Percentiles rank a stretch among this genome's conserved stretches.
Evolutionary conservation across 768 basidiomycete genomes (phyloP).

Genomic region (Boletellus ananiceps): DNA sequence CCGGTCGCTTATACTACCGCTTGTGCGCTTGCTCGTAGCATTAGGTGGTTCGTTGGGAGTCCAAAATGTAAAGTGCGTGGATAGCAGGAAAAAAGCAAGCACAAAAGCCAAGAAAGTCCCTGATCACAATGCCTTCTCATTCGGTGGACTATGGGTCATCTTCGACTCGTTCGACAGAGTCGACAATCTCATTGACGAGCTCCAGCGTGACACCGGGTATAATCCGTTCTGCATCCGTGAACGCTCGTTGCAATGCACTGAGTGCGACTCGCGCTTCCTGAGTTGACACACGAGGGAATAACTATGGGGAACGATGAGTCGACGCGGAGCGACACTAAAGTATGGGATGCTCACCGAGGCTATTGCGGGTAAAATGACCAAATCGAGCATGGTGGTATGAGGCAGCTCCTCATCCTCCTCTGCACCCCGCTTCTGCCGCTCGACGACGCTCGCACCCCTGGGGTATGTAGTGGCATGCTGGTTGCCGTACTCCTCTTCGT

Average conservation of each 20-base stretch:
- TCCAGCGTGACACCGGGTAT: slow-evolving; percentile 95
- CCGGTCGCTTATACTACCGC: slow-evolving; percentile 12
- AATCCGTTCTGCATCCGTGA: slow-evolving; percentile 90
- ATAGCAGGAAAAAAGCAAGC: slow-evolving; percentile 9
- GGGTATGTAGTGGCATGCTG: slow-evolving; percentile 50
- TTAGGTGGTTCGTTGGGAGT: slow-evolving; percentile 16
- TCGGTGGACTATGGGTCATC: slow-evolving; percentile 45
- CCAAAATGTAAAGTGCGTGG: slow-evolving; percentile 14
- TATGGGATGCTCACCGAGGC: slow-evolving; percentile 65
- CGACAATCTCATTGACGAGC: slow-evolving; percentile 89
- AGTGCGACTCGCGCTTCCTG: slow-evolving; percentile 86
- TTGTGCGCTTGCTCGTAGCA: slow-evolving; percentile 16
- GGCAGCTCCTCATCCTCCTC: slow-evolving; percentile 57
- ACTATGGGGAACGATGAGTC: slow-evolving; percentile 39
- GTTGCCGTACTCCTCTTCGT: slow-evolving; percentile 58
- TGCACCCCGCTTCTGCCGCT: slow-evolving; percentile 31
- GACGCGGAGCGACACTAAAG: neutral
- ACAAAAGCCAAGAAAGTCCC: slow-evolving; percentile 15
- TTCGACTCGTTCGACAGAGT: slow-evolving; percentile 87
- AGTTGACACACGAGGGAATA: slow-evolving; percentile 90
- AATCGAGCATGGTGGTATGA: slow-evolving; percentile 91
- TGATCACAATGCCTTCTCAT: neutral
- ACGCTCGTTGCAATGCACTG: slow-evolving; percentile 82
- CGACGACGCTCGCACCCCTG: slow-evolving; percentile 38
- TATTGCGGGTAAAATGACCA: slow-evolving; percentile 93